Evolutionary conservation across 2,329 filamentous ascomycete species (phyloP), one percentile per base, ranked within the genome.

Genomic region (Fusarium miscanthi): DNA sequence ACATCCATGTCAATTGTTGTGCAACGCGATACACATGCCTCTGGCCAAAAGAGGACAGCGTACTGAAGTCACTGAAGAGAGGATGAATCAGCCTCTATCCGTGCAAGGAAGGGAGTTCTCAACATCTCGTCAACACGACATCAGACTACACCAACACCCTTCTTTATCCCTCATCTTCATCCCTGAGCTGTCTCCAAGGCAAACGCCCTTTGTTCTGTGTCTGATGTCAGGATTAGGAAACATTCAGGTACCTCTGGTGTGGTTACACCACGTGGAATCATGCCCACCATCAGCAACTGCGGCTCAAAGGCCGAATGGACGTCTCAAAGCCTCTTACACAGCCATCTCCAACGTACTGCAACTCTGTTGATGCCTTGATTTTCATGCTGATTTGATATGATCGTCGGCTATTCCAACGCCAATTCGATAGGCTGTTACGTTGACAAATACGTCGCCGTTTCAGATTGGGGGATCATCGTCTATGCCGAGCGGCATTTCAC

Each of bases 191-290:
- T 35, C 21, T 31, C 48, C n/a, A 38, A 42, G 6, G 31, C 19
- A 37, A 59, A 59, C 53, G 17, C 52, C 46, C 43, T 61, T 56
- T 41, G 42, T 57, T 42, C 70, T 42, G 65, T 67, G 62, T 49
- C 45, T 71, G 63, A 59, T 48, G 52, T 48, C 14, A 42, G 37
- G 27, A 52, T 63, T 41, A 43, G 59, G 51, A 63, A 61, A 42
- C 49, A 56, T 46, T 25, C 40, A 19, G 27, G 62, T 46, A 45
- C 42, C 37, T 74, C 19, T 57, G 66, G 59, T 70, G 71, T 68
- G 72, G 75, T 76, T 77, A 70, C 72, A 77, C 75, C 75, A 75
- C 75, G 75, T 77, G 75, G 69, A 66, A 74, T 72, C 62, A 58
- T 66, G 61, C 58, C 65, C 62, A 48, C 69, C 64, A 69, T 60